Evolutionary conservation across 1,284 basidiomycete genomes (phyloP).

Genomic region (Trichosporon sp.): DNA sequence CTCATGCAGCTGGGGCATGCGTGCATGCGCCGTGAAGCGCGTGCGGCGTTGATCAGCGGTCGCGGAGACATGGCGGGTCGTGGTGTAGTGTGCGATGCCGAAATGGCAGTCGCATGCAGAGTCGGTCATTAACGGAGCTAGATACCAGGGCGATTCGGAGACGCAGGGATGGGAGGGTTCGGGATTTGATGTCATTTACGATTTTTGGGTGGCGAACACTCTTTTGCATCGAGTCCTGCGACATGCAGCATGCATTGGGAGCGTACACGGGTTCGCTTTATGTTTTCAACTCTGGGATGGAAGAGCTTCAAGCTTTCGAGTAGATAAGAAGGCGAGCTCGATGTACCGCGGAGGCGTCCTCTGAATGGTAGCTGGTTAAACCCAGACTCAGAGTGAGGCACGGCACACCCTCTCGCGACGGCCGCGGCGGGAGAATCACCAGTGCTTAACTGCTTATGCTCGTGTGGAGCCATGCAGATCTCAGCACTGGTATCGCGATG

Average conservation of each 20-base stretch:
- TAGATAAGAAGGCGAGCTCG: background rate
- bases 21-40: background rate
- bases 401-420: background rate
- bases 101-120: background rate
- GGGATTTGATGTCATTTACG: slow-evolving; percentile 19
- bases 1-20: slow-evolving; percentile 13
- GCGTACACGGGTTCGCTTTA: background rate
- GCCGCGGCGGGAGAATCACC: no score
- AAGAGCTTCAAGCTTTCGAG: no score
- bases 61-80: slow-evolving; percentile 7
- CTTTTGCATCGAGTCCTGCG: no score
- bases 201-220: slow-evolving; percentile 7
- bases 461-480: background rate
- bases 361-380: no score
- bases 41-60: background rate
- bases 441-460: no score
- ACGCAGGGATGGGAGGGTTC: background rate
- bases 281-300: background rate
- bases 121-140: slow-evolving; percentile 16
- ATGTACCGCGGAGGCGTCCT: background rate
- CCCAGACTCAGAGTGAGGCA: background rate
- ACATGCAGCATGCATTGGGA: background rate
- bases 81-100: background rate
- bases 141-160: slow-evolving; percentile 7
- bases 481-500: background rate